These are phyloP conservation scores for Debaryomyces prosopidis DNA, from an alignment of 805 yeast species.

Conservation along the genomic window DNA sequence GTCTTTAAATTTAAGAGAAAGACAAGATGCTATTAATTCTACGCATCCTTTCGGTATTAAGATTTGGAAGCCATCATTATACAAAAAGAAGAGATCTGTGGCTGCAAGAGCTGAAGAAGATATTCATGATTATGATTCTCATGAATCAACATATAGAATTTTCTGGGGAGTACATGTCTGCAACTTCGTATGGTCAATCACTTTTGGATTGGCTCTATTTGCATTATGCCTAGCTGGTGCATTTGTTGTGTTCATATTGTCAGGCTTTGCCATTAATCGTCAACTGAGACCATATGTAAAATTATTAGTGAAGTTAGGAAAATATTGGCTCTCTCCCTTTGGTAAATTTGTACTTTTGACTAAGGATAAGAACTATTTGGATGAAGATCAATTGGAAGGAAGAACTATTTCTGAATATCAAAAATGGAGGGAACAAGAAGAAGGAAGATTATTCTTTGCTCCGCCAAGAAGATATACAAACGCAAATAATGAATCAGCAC, in stretches of 20 bases:
- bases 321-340: slow-evolving; percentile 81
- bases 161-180: slow-evolving; percentile 63
- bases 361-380: slow-evolving; percentile 75
- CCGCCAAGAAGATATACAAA: slow-evolving; percentile 51
- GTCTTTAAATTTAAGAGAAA: slow-evolving; percentile 83
- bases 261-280: slow-evolving; percentile 45
- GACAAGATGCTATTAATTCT: slow-evolving; percentile 94
- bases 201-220: slow-evolving; percentile 68
- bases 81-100: slow-evolving; percentile 89
- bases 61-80: slow-evolving; percentile 97
- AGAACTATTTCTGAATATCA: slow-evolving; percentile 80
- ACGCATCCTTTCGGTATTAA: slow-evolving; percentile 98
- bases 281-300: slow-evolving; percentile 62
- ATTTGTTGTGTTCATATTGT: slow-evolving; percentile 41
- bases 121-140: slow-evolving; percentile 71
- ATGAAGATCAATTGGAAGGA: slow-evolving; percentile 89
- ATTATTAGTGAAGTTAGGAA: slow-evolving; percentile 60
- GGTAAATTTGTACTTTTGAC: slow-evolving; percentile 82
- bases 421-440: slow-evolving; percentile 80
- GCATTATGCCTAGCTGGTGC: slow-evolving; percentile 54
- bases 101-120: slow-evolving; percentile 90
- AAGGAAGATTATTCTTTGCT: slow-evolving; percentile 78
- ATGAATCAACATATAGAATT: slow-evolving; percentile 49
- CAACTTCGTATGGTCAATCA: slow-evolving; percentile 70
- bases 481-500: slow-evolving; percentile 32